These are phyloP conservation scores for Clonostachys chloroleuca DNA, from an alignment of 2,329 filamentous ascomycete genomes.

Conservation along the genomic window DNA sequence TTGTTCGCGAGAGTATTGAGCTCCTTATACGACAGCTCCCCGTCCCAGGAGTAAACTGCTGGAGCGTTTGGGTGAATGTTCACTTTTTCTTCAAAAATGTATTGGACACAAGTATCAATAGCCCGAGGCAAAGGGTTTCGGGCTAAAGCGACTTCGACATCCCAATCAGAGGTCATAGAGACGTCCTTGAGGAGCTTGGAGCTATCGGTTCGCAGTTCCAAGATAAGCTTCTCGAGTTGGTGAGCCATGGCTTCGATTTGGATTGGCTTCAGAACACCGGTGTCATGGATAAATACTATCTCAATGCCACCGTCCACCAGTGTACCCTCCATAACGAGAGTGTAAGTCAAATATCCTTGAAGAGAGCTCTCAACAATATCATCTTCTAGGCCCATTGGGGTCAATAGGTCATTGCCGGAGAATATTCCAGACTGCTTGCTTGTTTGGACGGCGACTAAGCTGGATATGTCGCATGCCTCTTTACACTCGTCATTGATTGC, in stretches of 20 bases:
- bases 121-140: neutral
- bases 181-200: slow-evolving; percentile 6
- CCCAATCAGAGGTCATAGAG: neutral
- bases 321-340: neutral
- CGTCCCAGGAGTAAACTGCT: slow-evolving; percentile 1
- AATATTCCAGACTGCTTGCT: neutral
- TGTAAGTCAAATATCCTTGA: slow-evolving; percentile 2
- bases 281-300: neutral
- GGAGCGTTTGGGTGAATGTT: neutral
- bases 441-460: slow-evolving; percentile 7
- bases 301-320: neutral
- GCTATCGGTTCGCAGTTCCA: neutral
- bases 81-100: neutral
- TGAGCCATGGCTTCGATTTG: slow-evolving; percentile 1
- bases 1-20: neutral
- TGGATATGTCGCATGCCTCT: slow-evolving; percentile 8
- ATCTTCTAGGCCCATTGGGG: slow-evolving; percentile 2
- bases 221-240: slow-evolving; percentile 5
- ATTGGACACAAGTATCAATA: neutral
- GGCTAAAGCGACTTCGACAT: neutral
- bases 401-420: no score
- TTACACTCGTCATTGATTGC: slow-evolving; percentile 3
- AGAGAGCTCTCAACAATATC: neutral
- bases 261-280: neutral
- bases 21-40: neutral